A percentile compares a stretch with the other conserved stretches of the same genome.
Evolutionary conservation across 2,329 filamentous ascomycete species (phyloP).

Genomic region (Fusarium nelsonii): DNA sequence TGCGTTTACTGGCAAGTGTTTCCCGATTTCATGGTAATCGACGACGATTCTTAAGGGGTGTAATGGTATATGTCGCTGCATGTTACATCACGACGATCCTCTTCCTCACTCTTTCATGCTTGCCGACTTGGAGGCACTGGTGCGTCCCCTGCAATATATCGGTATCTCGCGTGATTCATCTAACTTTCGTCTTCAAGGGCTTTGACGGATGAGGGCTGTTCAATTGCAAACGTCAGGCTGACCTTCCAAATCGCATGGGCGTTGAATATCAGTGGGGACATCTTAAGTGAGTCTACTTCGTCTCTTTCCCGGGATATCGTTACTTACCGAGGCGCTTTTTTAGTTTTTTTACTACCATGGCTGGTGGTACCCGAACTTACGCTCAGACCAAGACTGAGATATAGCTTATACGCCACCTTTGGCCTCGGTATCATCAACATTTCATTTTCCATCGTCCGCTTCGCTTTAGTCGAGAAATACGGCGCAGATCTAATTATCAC

Average conservation of each 20-base stretch:
- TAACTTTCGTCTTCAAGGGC: not conserved
- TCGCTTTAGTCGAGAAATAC: not conserved
- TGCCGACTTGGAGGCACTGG: conserved; percentile 18
- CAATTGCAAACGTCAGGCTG: not conserved
- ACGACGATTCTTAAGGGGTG: conserved; percentile 21
- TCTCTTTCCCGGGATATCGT: rapidly evolving
- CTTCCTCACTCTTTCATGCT: not conserved
- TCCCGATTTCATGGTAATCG: conserved; percentile 21
- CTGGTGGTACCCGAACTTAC: conserved; percentile 21
- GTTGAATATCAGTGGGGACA: conserved; percentile 17
- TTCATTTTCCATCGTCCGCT: conserved; percentile 9
- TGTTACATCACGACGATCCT: not conserved
- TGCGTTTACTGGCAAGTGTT: conserved; percentile 27
- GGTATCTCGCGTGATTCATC: not conserved
- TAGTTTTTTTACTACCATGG: conserved; percentile 34
- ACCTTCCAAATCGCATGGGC: conserved; percentile 19
- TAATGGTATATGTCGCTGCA: conserved; percentile 6
- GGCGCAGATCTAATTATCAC: conserved; percentile 8
- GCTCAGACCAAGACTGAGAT: conserved; percentile 1
- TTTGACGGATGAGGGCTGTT: not conserved
- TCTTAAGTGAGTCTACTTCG: not conserved
- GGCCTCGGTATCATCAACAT: conserved; percentile 28
- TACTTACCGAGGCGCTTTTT: rapidly evolving
- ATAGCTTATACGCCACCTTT: conserved; percentile 28
- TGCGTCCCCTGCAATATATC: not conserved